Evolutionary conservation across 768 basidiomycete genomes (phyloP).

Genomic region (Mrakia blollopis): DNA sequence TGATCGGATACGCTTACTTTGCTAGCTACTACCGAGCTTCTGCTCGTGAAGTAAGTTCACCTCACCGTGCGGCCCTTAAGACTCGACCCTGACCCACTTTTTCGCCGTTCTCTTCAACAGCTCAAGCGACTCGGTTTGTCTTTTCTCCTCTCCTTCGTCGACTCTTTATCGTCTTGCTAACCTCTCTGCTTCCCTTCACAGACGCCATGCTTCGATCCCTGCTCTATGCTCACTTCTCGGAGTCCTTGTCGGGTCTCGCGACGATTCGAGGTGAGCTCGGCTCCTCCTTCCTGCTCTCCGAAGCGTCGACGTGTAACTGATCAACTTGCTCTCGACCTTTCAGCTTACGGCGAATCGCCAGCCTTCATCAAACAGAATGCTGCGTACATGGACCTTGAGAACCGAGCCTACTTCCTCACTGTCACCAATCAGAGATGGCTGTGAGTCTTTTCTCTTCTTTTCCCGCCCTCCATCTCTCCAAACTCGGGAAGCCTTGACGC

Average conservation of each 20-base stretch:
- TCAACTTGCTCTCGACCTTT: conserved; percentile 47
- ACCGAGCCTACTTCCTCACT: conserved; percentile 47
- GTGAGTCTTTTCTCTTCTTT: background rate
- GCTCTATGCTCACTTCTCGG: conserved; percentile 87
- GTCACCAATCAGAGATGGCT: conserved; percentile 24
- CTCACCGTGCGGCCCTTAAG: background rate
- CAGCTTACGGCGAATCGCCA: conserved; percentile 69
- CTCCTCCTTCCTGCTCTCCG: background rate
- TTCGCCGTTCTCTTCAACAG: background rate
- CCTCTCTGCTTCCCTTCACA: background rate
- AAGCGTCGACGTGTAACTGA: background rate
- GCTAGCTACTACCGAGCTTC: conserved; percentile 70
- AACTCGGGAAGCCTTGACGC: background rate
- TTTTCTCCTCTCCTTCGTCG: background rate
- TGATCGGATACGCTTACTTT: conserved; percentile 39
- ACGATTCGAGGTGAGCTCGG: conserved; percentile 31
- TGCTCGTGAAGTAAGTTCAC: conserved; percentile 69
- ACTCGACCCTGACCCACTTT: background rate
- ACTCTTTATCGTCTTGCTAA: background rate
- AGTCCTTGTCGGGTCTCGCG: conserved; percentile 75
- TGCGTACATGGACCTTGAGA: conserved; percentile 66
- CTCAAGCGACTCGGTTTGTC: conserved; percentile 43
- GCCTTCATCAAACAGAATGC: conserved; percentile 73
- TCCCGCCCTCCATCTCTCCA: background rate
- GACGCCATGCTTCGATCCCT: conserved; percentile 64